These are phyloP conservation scores for Gynostemma pentaphyllum DNA, from an alignment of 306 rosid species.

Conservation along the genomic window DNA sequence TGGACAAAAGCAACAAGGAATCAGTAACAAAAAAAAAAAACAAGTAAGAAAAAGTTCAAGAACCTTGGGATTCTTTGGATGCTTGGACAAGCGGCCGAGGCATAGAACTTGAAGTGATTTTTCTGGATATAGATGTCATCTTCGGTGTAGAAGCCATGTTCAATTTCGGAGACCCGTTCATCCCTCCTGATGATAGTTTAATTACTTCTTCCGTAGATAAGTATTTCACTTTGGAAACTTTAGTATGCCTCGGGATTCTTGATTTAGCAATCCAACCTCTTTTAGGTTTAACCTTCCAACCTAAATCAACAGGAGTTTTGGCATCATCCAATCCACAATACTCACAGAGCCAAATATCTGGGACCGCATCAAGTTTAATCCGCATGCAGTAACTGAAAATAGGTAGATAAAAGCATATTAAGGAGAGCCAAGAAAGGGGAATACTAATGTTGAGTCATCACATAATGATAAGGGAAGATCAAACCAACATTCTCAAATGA, in stretches of 20 bases:
- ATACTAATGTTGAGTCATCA: background rate
- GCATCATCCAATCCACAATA: constrained; percentile 19
- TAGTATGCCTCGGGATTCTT: constrained; percentile 18
- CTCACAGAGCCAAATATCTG: constrained; percentile 47
- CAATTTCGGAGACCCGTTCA: constrained; percentile 15
- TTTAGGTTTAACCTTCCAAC: constrained; percentile 16
- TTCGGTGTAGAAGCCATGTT: background rate
- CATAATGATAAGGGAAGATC: background rate
- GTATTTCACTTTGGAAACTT: constrained; percentile 45
- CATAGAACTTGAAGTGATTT: constrained; percentile 8
- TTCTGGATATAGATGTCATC: background rate
- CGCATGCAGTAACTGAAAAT: constrained; percentile 59
- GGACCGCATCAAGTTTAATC: background rate
- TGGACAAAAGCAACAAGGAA: background rate
- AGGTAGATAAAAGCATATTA: constrained; percentile 9
- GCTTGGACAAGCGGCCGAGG: constrained; percentile 19
- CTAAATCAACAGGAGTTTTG: constrained; percentile 10
- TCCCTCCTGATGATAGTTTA: constrained; percentile 26
- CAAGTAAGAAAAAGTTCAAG: background rate
- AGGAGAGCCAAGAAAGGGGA: constrained; percentile 4
- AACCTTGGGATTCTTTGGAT: constrained; percentile 25
- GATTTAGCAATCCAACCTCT: constrained; percentile 15
- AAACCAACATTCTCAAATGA: background rate
- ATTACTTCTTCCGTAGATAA: constrained; percentile 46
- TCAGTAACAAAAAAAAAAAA: background rate